These are phyloP conservation scores for Fusarium coicis DNA, from an alignment of 2,329 filamentous ascomycete genomes.

Conservation along the genomic window DNA sequence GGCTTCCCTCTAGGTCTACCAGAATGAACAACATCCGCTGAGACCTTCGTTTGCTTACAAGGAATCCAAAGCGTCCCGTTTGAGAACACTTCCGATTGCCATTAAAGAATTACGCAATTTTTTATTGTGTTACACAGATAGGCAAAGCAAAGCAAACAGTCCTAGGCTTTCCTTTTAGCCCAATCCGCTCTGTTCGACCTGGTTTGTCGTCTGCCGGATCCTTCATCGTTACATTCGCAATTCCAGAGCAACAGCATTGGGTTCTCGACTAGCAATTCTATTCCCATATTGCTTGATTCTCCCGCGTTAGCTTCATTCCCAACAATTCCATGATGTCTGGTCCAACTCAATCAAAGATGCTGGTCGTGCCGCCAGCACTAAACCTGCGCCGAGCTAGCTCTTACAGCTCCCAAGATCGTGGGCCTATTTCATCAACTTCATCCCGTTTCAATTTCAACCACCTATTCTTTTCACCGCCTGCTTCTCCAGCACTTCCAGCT, in stretches of 20 bases:
- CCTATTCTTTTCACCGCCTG: slow-evolving; percentile 73
- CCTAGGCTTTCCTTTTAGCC: slow-evolving; percentile 25
- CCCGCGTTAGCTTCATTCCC: neutral
- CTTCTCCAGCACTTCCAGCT: slow-evolving; percentile 77
- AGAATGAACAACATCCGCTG: neutral
- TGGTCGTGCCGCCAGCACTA: slow-evolving; percentile 65
- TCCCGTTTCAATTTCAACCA: slow-evolving; percentile 75
- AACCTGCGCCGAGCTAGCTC: slow-evolving; percentile 69
- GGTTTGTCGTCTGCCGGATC: slow-evolving; percentile 14
- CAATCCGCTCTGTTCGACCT: slow-evolving; percentile 10
- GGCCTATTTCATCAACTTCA: slow-evolving; percentile 68
- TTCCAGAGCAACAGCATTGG: slow-evolving; percentile 36
- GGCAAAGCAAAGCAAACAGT: slow-evolving; percentile 16
- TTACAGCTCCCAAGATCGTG: slow-evolving; percentile 64
- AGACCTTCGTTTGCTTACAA: neutral
- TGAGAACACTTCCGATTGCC: slow-evolving; percentile 5
- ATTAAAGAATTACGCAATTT: slow-evolving; percentile 4
- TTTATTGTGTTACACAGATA: slow-evolving; percentile 27
- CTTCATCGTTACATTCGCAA: neutral
- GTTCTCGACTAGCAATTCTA: slow-evolving; percentile 24
- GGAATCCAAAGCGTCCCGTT: slow-evolving; percentile 4
- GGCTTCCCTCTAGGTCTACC: neutral
- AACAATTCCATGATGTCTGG: slow-evolving; percentile 52
- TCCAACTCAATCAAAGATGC: slow-evolving; percentile 60
- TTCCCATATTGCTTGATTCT: slow-evolving; percentile 30